phyloP scores from a whole-genome alignment of 345 rosid species.

The Aegle marmelos region DNA sequence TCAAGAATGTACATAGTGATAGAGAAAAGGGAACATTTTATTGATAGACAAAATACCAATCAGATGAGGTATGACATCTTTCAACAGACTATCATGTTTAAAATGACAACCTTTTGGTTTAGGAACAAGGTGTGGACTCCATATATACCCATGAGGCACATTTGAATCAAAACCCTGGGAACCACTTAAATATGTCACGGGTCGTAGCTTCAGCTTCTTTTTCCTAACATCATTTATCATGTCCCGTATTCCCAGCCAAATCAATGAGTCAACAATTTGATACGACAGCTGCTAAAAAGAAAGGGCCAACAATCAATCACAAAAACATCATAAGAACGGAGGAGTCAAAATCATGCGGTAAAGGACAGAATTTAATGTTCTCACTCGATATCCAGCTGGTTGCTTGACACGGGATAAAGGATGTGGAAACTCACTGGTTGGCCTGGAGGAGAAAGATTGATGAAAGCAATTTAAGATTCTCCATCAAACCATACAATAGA shows the following conservation, averaged over 20 bases:
- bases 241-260: constrained; percentile 99
- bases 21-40: background rate
- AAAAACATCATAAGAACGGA: background rate
- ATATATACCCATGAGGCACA: constrained; percentile 94
- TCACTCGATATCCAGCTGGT: constrained; percentile 95
- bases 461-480: constrained; percentile 23
- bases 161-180: constrained; percentile 86
- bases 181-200: constrained; percentile 98
- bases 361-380: constrained; percentile 19
- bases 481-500: constrained; percentile 24
- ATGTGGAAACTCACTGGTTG: constrained; percentile 97
- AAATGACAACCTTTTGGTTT: constrained; percentile 85
- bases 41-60: background rate
- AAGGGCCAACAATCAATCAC: background rate
- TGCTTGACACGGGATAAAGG: constrained; percentile 99
- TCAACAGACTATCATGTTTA: background rate
- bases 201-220: constrained; percentile 85
- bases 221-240: constrained; percentile 93
- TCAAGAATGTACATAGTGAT: background rate
- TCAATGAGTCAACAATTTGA: constrained; percentile 93
- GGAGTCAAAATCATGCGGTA: constrained; percentile 1
- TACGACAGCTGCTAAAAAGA: constrained; percentile 68
- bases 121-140: constrained; percentile 99
- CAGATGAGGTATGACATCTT: background rate
- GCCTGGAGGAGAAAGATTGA: constrained; percentile 50